Conservation (phyloP, 306 rosid species). For the Prunus fruticosa region DNA sequence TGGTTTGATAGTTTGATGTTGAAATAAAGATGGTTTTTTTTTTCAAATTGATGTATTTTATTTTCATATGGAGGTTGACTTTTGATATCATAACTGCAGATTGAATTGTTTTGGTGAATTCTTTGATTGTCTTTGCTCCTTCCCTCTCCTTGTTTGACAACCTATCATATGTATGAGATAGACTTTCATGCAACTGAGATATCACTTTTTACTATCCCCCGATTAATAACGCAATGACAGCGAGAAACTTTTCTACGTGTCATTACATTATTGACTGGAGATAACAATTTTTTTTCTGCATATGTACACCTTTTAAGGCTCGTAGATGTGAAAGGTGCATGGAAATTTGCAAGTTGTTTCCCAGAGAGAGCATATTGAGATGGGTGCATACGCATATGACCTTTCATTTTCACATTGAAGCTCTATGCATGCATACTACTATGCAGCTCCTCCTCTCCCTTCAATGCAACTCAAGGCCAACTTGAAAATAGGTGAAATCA, state of each 20-base stretch:
- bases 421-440: too few relatives aligned
- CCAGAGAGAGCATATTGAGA: background rate
- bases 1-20: background rate
- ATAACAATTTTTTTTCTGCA: background rate
- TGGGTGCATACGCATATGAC: background rate
- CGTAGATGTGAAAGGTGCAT: background rate
- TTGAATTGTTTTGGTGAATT: background rate
- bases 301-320: background rate
- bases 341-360: background rate
- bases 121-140: background rate
- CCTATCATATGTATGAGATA: too few relatives aligned
- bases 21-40: too few relatives aligned
- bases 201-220: accelerated
- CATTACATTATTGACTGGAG: accelerated
- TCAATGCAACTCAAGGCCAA: background rate
- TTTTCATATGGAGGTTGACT: background rate
- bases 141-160: too few relatives aligned
- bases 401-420: background rate
- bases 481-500: background rate
- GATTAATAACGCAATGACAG: too few relatives aligned
- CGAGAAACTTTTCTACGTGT: accelerated
- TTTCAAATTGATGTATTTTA: background rate
- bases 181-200: too few relatives aligned
- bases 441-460: too few relatives aligned
- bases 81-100: background rate